phyloP scores from a whole-genome alignment of 371 early-diverging fungal species.

The Lichtheimia ornata region DNA sequence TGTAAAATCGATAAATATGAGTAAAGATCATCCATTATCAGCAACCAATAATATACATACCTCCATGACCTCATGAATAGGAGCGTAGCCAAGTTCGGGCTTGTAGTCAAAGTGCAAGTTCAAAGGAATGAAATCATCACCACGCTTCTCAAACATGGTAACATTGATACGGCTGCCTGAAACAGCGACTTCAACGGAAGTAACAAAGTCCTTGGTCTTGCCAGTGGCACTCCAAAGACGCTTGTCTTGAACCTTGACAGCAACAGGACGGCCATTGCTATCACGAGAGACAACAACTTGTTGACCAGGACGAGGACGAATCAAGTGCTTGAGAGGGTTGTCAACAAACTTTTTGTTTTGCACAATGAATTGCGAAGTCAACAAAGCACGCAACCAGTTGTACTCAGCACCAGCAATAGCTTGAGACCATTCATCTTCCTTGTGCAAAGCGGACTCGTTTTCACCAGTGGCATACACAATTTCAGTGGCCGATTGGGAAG shows the following conservation, averaged over 20 bases:
- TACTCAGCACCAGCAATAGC: slow-evolving; percentile 69
- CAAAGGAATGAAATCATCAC: slow-evolving; percentile 68
- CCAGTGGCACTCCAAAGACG: slow-evolving; percentile 63
- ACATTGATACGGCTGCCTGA: slow-evolving; percentile 69
- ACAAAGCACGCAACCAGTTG: slow-evolving; percentile 88
- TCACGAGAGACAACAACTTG: slow-evolving; percentile 68
- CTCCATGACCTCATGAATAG: slow-evolving; percentile 92
- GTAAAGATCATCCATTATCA: neutral
- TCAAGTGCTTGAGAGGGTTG: slow-evolving; percentile 79
- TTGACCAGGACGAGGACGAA: slow-evolving; percentile 85
- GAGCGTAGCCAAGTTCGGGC: slow-evolving; percentile 80
- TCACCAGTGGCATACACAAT: slow-evolving; percentile 61
- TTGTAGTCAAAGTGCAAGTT: slow-evolving; percentile 79
- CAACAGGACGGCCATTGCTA: slow-evolving; percentile 38
- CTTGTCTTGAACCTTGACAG: slow-evolving; percentile 64
- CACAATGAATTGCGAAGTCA: slow-evolving; percentile 81
- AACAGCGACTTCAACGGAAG: slow-evolving; percentile 65
- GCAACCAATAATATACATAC: slow-evolving; percentile 13
- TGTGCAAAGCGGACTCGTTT: slow-evolving; percentile 62
- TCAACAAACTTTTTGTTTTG: slow-evolving; percentile 76
- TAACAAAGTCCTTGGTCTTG: slow-evolving; percentile 54
- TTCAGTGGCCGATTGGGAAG: slow-evolving; percentile 35
- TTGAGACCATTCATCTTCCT: slow-evolving; percentile 73
- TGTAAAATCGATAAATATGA: slow-evolving; percentile 13
- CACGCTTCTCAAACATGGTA: slow-evolving; percentile 75